These are phyloP conservation scores for Nakaseomyces kungkrabaensis DNA, from an alignment of 1,139 yeast species.

Conservation along the genomic window DNA sequence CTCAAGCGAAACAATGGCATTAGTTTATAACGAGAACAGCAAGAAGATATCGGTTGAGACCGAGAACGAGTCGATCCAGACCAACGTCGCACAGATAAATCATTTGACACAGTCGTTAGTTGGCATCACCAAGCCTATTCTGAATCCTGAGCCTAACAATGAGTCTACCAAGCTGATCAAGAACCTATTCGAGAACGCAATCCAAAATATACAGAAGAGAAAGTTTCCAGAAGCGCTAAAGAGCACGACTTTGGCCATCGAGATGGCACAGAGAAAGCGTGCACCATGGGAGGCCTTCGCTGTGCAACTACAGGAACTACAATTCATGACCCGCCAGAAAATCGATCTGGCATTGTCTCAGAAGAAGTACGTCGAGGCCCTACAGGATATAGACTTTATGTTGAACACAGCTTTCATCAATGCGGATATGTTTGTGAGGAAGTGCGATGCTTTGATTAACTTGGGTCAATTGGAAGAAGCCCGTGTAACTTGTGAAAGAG, in stretches of 20 bases:
- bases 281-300: conserved; percentile 82
- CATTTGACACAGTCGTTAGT: conserved; percentile 50
- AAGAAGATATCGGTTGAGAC: conserved; percentile 12
- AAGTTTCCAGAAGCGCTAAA: conserved; percentile 65
- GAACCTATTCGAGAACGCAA: conserved; percentile 67
- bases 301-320: conserved; percentile 67
- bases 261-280: conserved; percentile 62
- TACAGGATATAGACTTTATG: conserved; percentile 72
- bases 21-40: conserved; percentile 22
- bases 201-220: conserved; percentile 49
- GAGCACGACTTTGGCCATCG: conserved; percentile 67
- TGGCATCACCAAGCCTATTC: conserved; percentile 42
- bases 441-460: conserved; percentile 64
- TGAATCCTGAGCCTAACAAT: conserved; percentile 51
- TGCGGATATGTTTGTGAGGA: conserved; percentile 73
- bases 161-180: conserved; percentile 57
- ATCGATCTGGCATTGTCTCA: conserved; percentile 71
- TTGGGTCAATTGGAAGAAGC: conserved; percentile 67
- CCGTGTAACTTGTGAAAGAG: conserved; percentile 67
- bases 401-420: conserved; percentile 51
- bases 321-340: conserved; percentile 63
- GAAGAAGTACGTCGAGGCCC: conserved; percentile 60
- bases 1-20: neutral
- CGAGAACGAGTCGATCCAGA: conserved; percentile 32
- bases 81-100: conserved; percentile 56